These are phyloP conservation scores for Pneumocystis murina DNA, from an alignment of 1,139 yeast genomes.

Conservation along the genomic window DNA sequence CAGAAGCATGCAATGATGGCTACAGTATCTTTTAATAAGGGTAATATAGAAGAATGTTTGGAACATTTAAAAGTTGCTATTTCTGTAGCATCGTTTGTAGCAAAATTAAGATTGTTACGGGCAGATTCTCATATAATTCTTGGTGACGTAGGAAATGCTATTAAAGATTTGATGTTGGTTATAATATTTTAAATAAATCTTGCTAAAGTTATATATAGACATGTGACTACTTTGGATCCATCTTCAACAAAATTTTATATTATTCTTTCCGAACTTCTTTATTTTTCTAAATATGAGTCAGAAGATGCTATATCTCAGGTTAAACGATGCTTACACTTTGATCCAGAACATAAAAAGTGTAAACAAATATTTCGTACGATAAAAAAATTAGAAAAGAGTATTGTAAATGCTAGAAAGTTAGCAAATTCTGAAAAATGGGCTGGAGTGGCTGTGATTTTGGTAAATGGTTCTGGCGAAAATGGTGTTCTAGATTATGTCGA, in stretches of 20 bases:
- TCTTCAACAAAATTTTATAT: constrained; percentile 18
- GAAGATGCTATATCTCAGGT: constrained; percentile 36
- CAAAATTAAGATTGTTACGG: constrained; percentile 19
- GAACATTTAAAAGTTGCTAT: constrained; percentile 21
- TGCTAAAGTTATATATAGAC: constrained; percentile 10
- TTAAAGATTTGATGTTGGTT: constrained; percentile 23
- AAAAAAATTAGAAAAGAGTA: constrained; percentile 26
- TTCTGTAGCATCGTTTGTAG: constrained; percentile 20
- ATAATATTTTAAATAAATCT: constrained; percentile 14
- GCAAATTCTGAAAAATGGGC: constrained; percentile 12
- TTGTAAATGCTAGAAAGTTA: constrained; percentile 14
- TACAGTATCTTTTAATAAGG: constrained; percentile 12
- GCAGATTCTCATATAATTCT: constrained; percentile 22
- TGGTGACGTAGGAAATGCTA: constrained; percentile 23
- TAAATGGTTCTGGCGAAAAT: constrained; percentile 4
- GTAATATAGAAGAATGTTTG: constrained; percentile 21
- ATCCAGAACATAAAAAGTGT: constrained; percentile 50
- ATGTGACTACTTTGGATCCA: constrained; percentile 9
- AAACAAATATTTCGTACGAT: constrained; percentile 35
- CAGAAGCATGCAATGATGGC: constrained; percentile 11
- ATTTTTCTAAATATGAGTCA: constrained; percentile 38
- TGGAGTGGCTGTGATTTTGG: constrained; percentile 8
- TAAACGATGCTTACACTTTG: constrained; percentile 49
- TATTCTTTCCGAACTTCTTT: constrained; percentile 30
- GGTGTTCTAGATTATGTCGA: constrained; percentile 8